Evolutionary conservation across 441 rosid species (phyloP).

Genomic region (Melastoma candidum): DNA sequence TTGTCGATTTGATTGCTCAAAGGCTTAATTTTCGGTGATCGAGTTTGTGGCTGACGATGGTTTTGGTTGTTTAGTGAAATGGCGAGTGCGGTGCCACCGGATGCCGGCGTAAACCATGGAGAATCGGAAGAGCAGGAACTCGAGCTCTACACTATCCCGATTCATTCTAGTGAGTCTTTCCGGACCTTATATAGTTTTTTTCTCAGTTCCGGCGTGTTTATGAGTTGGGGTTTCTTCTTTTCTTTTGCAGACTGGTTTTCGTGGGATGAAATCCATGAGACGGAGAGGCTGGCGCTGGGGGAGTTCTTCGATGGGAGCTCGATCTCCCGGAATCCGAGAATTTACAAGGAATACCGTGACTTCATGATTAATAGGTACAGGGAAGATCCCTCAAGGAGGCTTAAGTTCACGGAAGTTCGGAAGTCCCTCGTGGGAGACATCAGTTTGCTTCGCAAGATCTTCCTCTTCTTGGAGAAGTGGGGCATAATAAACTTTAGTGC

Average conservation of each 20-base stretch:
- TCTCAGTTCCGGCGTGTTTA: neutral
- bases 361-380: constrained; percentile 86
- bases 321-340: constrained; percentile 77
- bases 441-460: constrained; percentile 62
- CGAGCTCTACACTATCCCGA: no score
- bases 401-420: constrained; percentile 72
- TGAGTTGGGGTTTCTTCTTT: neutral
- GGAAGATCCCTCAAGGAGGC: constrained; percentile 56
- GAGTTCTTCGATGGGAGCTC: constrained; percentile 86
- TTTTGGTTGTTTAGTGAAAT: no score
- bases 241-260: constrained; percentile 60
- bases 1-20: no score
- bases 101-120: no score
- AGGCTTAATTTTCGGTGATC: no score
- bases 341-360: constrained; percentile 88
- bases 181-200: no score
- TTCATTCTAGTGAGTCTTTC: no score
- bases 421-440: constrained; percentile 85
- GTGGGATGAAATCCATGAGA: constrained; percentile 90
- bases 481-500: constrained; percentile 68
- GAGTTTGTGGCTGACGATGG: no score
- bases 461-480: constrained; percentile 55
- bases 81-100: no score
- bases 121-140: no score
- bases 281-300: constrained; percentile 51